phyloP scores from a whole-genome alignment of 495 filamentous ascomycete species.

The Lindgomyces ingoldianus region DNA sequence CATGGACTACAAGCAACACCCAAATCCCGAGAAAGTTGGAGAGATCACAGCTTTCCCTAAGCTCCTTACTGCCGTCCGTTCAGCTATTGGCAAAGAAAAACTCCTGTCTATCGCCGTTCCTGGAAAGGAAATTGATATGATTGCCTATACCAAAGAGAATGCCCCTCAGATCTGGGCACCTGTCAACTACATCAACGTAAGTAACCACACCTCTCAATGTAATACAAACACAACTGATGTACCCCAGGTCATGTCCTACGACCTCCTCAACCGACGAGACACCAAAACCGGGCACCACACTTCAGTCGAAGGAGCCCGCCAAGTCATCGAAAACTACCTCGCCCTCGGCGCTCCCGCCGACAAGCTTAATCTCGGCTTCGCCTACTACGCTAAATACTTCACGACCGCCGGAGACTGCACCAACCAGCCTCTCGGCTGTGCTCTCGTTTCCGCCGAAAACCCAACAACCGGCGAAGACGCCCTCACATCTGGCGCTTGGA shows the following conservation, averaged over 20 bases:
- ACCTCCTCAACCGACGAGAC: conserved; percentile 75
- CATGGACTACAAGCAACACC: conserved; percentile 67
- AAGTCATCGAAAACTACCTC: conserved; percentile 61
- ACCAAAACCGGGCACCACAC: conserved; percentile 68
- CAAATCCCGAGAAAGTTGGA: conserved; percentile 61
- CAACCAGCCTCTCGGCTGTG: conserved; percentile 60
- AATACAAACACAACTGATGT: background rate
- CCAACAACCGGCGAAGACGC: conserved; percentile 61
- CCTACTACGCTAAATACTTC: conserved; percentile 76
- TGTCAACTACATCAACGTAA: conserved; percentile 71
- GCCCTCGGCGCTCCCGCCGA: conserved; percentile 56
- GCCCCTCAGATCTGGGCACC: conserved; percentile 63
- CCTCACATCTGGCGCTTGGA: conserved; percentile 27
- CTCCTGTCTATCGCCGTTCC: conserved; percentile 72
- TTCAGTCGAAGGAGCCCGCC: conserved; percentile 56
- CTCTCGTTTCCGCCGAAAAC: conserved; percentile 64
- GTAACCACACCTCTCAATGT: background rate
- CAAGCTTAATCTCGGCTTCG: conserved; percentile 71
- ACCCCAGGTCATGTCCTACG: conserved; percentile 64
- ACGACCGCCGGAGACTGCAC: conserved; percentile 56
- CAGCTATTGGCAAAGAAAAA: conserved; percentile 60
- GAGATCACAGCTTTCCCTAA: conserved; percentile 67
- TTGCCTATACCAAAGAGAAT: conserved; percentile 66
- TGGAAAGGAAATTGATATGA: conserved; percentile 67
- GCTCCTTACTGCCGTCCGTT: conserved; percentile 61